These are phyloP conservation scores for Dendrothele bispora DNA, from an alignment of 768 basidiomycete species.

Conservation along the genomic window DNA sequence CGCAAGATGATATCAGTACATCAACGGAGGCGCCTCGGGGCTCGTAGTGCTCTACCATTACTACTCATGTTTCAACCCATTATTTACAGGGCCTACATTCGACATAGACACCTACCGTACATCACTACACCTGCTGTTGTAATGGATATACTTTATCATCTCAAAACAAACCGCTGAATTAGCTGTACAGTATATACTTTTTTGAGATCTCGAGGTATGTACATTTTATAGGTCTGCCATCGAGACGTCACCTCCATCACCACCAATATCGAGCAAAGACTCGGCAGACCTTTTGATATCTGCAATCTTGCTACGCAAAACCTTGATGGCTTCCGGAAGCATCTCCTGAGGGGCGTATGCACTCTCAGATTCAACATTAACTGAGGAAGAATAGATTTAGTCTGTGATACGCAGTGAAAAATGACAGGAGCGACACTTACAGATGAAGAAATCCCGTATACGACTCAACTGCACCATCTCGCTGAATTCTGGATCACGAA, in stretches of 20 bases:
- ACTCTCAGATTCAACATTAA: constrained; percentile 89
- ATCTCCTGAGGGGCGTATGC: constrained; percentile 72
- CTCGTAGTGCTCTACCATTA: too few relatives aligned
- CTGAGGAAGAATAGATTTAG: constrained; percentile 35
- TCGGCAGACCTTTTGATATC: neutral
- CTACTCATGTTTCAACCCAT: too few relatives aligned
- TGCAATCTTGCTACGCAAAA: constrained; percentile 8
- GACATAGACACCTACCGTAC: too few relatives aligned
- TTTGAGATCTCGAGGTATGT: too few relatives aligned
- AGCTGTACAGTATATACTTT: too few relatives aligned
- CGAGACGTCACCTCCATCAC: neutral
- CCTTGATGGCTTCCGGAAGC: constrained; percentile 7
- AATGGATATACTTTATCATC: too few relatives aligned
- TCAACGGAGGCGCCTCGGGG: too few relatives aligned
- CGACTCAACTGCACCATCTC: constrained; percentile 81
- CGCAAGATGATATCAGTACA: too few relatives aligned
- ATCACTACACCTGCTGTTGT: too few relatives aligned
- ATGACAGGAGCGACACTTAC: constrained; percentile 44
- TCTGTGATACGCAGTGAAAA: neutral
- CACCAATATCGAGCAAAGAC: neutral
- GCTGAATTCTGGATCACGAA: constrained; percentile 88
- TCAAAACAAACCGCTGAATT: too few relatives aligned
- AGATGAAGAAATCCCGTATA: constrained; percentile 90
- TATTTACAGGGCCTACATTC: too few relatives aligned
- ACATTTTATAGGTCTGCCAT: too few relatives aligned